Percentiles rank a stretch among this genome's conserved stretches.
These are phyloP conservation scores for Arthrobotrys pseudoclavata DNA, from an alignment of 2,329 filamentous ascomycete species.

Conservation along the genomic window DNA sequence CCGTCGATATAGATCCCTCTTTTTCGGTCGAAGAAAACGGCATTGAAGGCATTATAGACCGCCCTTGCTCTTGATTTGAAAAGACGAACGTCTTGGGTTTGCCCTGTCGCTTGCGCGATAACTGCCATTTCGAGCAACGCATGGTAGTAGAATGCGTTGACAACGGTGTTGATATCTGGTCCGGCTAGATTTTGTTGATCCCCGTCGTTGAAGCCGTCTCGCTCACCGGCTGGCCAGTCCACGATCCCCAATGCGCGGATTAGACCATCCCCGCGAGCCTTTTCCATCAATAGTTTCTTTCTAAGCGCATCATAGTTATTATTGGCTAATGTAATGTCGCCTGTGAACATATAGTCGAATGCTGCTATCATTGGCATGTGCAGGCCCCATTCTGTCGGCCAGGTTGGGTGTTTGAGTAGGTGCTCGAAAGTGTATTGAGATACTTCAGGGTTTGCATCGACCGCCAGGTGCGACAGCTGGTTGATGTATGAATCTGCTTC, in stretches of 20 bases:
- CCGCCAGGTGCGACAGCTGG: slow-evolving; percentile 32
- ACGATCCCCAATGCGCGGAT: slow-evolving; percentile 19
- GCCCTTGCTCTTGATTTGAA: slow-evolving; percentile 24
- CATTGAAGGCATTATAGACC: slow-evolving; percentile 28
- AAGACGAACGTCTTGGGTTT: neutral
- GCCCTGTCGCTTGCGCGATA: slow-evolving; percentile 11
- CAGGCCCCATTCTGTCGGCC: slow-evolving; percentile 42
- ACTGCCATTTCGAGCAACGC: slow-evolving; percentile 27
- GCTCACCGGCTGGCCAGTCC: slow-evolving; percentile 29
- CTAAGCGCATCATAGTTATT: slow-evolving; percentile 33
- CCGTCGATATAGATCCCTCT: slow-evolving; percentile 29
- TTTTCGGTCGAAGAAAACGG: slow-evolving; percentile 18
- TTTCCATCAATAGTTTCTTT: slow-evolving; percentile 30
- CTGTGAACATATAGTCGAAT: slow-evolving; percentile 30
- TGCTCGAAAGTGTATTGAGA: slow-evolving; percentile 31
- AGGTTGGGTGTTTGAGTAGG: slow-evolving; percentile 30
- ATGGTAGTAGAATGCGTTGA: slow-evolving; percentile 41
- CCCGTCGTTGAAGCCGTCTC: slow-evolving; percentile 10
- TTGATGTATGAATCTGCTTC: slow-evolving; percentile 45
- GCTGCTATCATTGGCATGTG: slow-evolving; percentile 42
- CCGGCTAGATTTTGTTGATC: slow-evolving; percentile 17
- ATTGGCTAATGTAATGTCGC: slow-evolving; percentile 5
- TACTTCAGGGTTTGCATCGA: slow-evolving; percentile 34
- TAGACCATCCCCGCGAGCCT: slow-evolving; percentile 35
- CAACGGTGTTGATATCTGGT: slow-evolving; percentile 31